phyloP scores from a whole-genome alignment of 305 asterid species.

The Fraxinus platypoda region DNA sequence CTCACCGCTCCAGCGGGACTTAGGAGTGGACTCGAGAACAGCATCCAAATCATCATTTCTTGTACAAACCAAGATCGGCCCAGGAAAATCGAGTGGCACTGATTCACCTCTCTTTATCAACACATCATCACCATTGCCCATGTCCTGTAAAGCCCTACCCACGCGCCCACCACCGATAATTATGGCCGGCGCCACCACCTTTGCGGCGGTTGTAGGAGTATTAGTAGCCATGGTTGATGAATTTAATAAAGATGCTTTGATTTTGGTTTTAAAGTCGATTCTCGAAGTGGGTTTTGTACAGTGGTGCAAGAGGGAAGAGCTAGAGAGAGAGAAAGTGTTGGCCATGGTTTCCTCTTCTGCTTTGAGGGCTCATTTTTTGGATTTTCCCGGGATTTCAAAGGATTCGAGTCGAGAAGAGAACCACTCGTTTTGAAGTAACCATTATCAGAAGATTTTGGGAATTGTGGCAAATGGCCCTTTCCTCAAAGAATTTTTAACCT shows the following conservation, averaged over 20 bases:
- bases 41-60: constrained; percentile 91
- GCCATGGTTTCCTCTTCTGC: constrained; percentile 39
- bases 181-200: constrained; percentile 62
- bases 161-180: constrained; percentile 97
- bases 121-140: constrained; percentile 82
- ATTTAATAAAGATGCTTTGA: constrained; percentile 46
- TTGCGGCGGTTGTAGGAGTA: constrained; percentile 35
- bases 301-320: constrained; percentile 41
- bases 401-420: constrained; percentile 44
- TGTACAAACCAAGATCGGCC: constrained; percentile 88
- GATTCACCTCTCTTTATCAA: constrained; percentile 80
- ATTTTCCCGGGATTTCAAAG: constrained; percentile 8
- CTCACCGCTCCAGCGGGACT: constrained; percentile 64
- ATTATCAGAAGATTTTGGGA: not conserved
- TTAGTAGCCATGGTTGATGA: constrained; percentile 39
- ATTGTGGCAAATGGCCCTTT: not conserved
- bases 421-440: constrained; percentile 50
- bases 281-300: constrained; percentile 40
- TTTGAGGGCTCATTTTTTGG: constrained; percentile 44
- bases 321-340: constrained; percentile 42
- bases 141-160: constrained; percentile 74
- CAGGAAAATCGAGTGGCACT: constrained; percentile 77
- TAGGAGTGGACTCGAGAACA: constrained; percentile 78
- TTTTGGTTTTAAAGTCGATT: constrained; percentile 19
- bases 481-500: not conserved